Evolutionary conservation across 176 grass and related monocot species (phyloP), one percentile per base, ranked within the genome.

Genomic region (Aegilops speltoides): DNA sequence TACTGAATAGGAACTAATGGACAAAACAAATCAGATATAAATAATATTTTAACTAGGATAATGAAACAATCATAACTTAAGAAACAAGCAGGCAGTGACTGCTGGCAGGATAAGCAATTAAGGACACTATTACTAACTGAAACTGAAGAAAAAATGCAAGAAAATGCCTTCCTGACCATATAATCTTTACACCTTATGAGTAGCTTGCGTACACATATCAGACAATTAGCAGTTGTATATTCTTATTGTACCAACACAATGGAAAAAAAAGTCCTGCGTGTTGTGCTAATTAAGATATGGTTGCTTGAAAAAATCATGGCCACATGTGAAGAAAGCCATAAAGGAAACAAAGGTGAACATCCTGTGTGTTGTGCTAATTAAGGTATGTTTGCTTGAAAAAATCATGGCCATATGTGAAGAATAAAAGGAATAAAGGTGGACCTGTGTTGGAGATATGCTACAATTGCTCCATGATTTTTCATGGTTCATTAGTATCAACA

Each of bases 1-100:
- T 73, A 66, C 26, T 68, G 22, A 79, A 75, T 19, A 79, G 20
- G 57, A 84, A 84, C 19, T 17, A 59, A 59, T 62, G 22, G 17
- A 68, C 54, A 72, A 56, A 87, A 83, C 22, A 89, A 84, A 84
- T 75, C 24, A 73, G 29, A 24, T 71, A 82, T 83, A 72, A 72
- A 79, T 10, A 66, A 73, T 41, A 81, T 29, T 79, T 73, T n/a
- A 66, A 84, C 37, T 22, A 82, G 20, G 29, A 84, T 63, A 73
- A 65, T 48, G 17, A 72, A 79, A 57, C 59, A 34, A 81, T 64
- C 79, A 20, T 20, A 80, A 80, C 79, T 67, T 22, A 79, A 28
- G 79, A 81, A 65, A 31, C 37, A 65, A 80, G 23, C 23, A 80
- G 20, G 23, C 60, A 74, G 41, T 43, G 7, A 80, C 15, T 29